Conservation (phyloP, 2,329 filamentous ascomycete species). For the Colletotrichum ledebouriae region DNA sequence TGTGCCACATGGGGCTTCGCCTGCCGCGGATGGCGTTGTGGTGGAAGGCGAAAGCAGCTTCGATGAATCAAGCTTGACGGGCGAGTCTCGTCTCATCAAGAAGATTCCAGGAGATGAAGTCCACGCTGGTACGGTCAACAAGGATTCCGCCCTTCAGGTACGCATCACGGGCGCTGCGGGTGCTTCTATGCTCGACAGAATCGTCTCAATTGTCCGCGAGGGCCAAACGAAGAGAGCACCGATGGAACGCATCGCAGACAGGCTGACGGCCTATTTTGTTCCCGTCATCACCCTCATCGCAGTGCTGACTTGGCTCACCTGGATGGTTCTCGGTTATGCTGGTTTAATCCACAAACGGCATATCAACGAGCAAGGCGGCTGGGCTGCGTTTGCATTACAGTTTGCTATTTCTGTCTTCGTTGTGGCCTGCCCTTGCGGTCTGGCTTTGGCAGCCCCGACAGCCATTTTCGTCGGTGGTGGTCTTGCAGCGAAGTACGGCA, state of each 20-base stretch:
- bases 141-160: constrained; percentile 72
- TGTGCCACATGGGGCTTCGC: constrained; percentile 83
- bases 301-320: constrained; percentile 78
- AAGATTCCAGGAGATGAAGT: constrained; percentile 75
- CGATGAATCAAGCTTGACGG: constrained; percentile 91
- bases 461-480: constrained; percentile 88
- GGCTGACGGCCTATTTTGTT: constrained; percentile 82
- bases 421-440: constrained; percentile 86
- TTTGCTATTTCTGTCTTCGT: constrained; percentile 91
- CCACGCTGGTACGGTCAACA: constrained; percentile 82
- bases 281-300: constrained; percentile 79
- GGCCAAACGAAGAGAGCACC: constrained; percentile 82
- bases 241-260: constrained; percentile 80
- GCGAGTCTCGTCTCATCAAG: constrained; percentile 77
- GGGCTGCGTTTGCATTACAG: constrained; percentile 80
- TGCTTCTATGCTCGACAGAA: constrained; percentile 83
- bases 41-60: constrained; percentile 76
- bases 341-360: constrained; percentile 70
- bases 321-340: constrained; percentile 74
- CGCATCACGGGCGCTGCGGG: constrained; percentile 75
- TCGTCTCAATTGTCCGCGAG: constrained; percentile 81
- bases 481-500: constrained; percentile 82
- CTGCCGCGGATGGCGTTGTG: constrained; percentile 84
- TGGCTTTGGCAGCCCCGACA: constrained; percentile 87
- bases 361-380: constrained; percentile 71